Evolutionary conservation across 2,329 filamentous ascomycete genomes (phyloP).

Genomic region (Chaetomiaceae sp.): DNA sequence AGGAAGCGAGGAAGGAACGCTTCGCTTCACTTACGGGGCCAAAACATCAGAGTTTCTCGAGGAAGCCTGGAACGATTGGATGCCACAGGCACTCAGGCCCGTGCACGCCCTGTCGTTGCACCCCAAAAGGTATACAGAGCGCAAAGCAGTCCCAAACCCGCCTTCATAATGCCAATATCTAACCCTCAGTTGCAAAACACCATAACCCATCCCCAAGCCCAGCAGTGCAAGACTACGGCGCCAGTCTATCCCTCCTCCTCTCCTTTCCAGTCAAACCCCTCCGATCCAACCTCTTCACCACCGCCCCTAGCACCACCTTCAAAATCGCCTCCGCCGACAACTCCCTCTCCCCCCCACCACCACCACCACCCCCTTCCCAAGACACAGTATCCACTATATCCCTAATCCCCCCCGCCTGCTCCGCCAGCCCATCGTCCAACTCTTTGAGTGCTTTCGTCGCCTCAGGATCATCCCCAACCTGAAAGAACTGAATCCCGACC

Average conservation of each 20-base stretch:
- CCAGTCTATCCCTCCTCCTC: not conserved
- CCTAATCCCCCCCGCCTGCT: slow-evolving; percentile 53
- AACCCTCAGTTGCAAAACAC: no score
- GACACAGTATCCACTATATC: slow-evolving; percentile 93
- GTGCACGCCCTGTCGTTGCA: no score
- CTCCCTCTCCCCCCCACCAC: no score
- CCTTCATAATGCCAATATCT: no score
- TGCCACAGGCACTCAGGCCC: no score
- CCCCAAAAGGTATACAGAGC: no score
- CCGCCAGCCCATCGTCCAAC: slow-evolving; percentile 68
- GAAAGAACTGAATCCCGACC: slow-evolving; percentile 92
- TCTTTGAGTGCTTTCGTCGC: slow-evolving; percentile 63
- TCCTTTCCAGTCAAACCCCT: slow-evolving; percentile 21
- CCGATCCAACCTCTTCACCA: slow-evolving; percentile 63
- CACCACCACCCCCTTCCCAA: slow-evolving; percentile 51
- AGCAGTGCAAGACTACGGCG: slow-evolving; percentile 3
- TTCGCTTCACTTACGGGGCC: no score
- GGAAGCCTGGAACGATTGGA: no score
- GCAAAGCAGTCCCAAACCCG: no score
- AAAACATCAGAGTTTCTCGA: no score
- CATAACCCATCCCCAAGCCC: no score
- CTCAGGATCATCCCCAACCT: slow-evolving; percentile 69
- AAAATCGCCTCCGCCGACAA: slow-evolving; percentile 69
- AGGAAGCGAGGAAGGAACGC: no score
- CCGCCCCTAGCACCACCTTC: slow-evolving; percentile 76